These are phyloP conservation scores for Niveomyces coronatus DNA, from an alignment of 2,329 filamentous ascomycete species.

Conservation along the genomic window DNA sequence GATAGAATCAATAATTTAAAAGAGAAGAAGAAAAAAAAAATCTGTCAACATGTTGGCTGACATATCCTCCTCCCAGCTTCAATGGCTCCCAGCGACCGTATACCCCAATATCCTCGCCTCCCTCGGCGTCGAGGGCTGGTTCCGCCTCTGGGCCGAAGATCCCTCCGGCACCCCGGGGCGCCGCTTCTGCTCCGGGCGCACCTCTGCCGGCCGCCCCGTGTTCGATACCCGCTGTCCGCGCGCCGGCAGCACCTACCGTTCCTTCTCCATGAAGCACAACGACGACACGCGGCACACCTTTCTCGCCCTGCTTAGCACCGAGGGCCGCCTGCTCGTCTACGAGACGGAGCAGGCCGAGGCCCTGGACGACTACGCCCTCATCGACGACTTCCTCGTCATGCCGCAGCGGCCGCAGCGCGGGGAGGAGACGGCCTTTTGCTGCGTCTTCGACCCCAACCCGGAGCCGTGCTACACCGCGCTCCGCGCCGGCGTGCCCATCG, in stretches of 20 bases:
- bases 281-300: slow-evolving; percentile 73
- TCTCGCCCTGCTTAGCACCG: slow-evolving; percentile 73
- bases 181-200: slow-evolving; percentile 61
- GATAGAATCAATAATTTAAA: too few species aligned
- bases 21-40: neutral
- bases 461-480: slow-evolving; percentile 70
- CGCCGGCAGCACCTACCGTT: slow-evolving; percentile 56
- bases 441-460: slow-evolving; percentile 81
- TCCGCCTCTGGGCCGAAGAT: slow-evolving; percentile 90
- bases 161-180: slow-evolving; percentile 68
- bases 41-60: neutral
- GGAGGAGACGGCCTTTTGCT: slow-evolving; percentile 77
- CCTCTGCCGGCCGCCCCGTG: slow-evolving; percentile 36
- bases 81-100: slow-evolving; percentile 86
- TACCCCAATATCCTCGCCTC: slow-evolving; percentile 79
- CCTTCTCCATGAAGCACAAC: slow-evolving; percentile 75
- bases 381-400: slow-evolving; percentile 66
- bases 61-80: slow-evolving; percentile 46
- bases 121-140: slow-evolving; percentile 79
- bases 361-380: slow-evolving; percentile 60
- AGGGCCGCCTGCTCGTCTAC: slow-evolving; percentile 69
- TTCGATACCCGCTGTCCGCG: slow-evolving; percentile 43
- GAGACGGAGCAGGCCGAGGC: slow-evolving; percentile 81
- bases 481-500: slow-evolving; percentile 68
- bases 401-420: slow-evolving; percentile 62